These are phyloP conservation scores for Dioscorea zingiberensis DNA, from an alignment of 106 monocot genomes.

Conservation along the genomic window DNA sequence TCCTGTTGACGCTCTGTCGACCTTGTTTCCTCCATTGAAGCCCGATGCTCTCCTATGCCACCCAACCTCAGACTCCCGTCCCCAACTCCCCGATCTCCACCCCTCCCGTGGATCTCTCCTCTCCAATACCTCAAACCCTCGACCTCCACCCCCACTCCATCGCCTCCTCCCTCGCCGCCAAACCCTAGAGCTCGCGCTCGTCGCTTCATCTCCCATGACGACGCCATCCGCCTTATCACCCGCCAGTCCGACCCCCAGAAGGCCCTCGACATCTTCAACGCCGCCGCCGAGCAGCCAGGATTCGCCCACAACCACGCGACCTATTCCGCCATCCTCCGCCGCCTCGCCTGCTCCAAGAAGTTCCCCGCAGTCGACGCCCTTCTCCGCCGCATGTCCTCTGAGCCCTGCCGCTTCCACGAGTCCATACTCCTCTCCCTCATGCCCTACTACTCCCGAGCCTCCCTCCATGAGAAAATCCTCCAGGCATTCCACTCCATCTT, in stretches of 20 bases:
- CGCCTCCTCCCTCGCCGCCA: neutral
- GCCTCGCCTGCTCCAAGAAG: conserved; percentile 47
- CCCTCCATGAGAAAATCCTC: conserved; percentile 23
- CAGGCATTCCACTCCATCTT: conserved; percentile 40
- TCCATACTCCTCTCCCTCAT: conserved; percentile 55
- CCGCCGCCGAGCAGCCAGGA: conserved; percentile 37
- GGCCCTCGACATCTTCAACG: conserved; percentile 85
- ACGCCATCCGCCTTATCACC: conserved; percentile 48
- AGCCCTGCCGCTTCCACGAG: conserved; percentile 69
- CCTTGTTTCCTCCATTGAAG: no score
- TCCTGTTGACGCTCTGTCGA: no score
- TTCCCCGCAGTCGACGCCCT: conserved; percentile 45
- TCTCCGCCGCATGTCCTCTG: conserved; percentile 40
- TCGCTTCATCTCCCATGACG: conserved; percentile 48
- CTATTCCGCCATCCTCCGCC: conserved; percentile 66
- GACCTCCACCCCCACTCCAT: conserved; percentile 3
- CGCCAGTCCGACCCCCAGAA: conserved; percentile 41
- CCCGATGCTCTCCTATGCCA: neutral
- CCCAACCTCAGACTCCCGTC: no score
- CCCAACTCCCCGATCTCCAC: conserved; percentile 2
- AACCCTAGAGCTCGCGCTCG: conserved; percentile 1
- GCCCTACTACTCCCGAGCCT: conserved; percentile 38
- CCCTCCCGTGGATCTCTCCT: neutral
- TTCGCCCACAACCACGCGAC: conserved; percentile 78
- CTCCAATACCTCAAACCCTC: neutral